Conservation (phyloP, 768 basidiomycete species). For the Tylopilus sp. region DNA sequence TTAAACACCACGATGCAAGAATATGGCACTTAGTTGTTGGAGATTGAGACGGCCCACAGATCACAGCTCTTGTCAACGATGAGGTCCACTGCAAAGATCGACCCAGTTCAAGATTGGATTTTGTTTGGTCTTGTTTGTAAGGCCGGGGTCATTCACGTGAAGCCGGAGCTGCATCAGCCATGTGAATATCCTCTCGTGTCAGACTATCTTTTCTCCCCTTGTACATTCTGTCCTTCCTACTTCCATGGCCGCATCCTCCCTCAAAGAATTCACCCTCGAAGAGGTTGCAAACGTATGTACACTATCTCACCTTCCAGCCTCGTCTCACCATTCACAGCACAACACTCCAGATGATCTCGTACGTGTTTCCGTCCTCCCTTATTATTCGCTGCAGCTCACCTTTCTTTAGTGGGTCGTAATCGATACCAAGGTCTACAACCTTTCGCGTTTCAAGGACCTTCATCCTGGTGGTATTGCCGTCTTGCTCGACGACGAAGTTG, state of each 20-base stretch:
- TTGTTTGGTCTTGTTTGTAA: not conserved
- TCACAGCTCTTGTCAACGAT: too few species aligned
- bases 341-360: slow-evolving; percentile 76
- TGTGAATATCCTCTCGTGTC: not conserved
- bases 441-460: slow-evolving; percentile 73
- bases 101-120: not conserved
- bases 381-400: not conserved
- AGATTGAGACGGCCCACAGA: too few species aligned
- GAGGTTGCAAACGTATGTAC: slow-evolving; percentile 54
- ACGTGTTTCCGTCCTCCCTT: slow-evolving; percentile 17
- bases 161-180: not conserved
- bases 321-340: slow-evolving; percentile 44
- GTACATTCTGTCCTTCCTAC: not conserved
- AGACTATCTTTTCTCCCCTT: not conserved
- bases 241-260: slow-evolving; percentile 29
- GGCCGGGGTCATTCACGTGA: not conserved
- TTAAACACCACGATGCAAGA: too few species aligned
- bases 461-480: slow-evolving; percentile 85
- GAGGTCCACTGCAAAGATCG: too few species aligned
- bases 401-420: slow-evolving; percentile 70
- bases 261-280: slow-evolving; percentile 51
- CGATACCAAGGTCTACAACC: slow-evolving; percentile 80
- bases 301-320: not conserved
- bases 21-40: too few species aligned
- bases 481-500: slow-evolving; percentile 74